Conservation (phyloP, 345 rosid genomes). For the Salix viminalis region DNA sequence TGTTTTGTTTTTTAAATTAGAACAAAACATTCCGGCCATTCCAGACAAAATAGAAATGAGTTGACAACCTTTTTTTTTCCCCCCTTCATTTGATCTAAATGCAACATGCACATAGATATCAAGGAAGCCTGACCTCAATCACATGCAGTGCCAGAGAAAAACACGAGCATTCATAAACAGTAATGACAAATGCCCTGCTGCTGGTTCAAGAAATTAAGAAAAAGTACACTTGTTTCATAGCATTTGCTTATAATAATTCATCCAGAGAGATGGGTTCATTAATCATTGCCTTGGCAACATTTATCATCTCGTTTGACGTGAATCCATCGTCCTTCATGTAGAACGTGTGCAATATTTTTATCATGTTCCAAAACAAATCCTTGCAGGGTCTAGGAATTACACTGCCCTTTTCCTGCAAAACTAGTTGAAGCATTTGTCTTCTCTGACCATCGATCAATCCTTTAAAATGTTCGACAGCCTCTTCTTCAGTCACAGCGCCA, state of each 20-base stretch:
- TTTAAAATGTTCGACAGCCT: slow-evolving; percentile 36
- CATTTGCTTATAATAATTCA: slow-evolving; percentile 1
- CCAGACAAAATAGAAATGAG: no score
- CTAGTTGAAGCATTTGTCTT: slow-evolving; percentile 46
- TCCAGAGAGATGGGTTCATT: slow-evolving; percentile 35
- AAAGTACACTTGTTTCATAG: background rate
- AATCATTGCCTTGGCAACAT: slow-evolving; percentile 45
- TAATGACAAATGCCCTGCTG: background rate
- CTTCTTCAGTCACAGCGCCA: slow-evolving; percentile 31
- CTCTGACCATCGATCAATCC: slow-evolving; percentile 26
- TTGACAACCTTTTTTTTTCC: no score
- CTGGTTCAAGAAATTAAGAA: background rate
- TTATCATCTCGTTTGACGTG: slow-evolving; percentile 44
- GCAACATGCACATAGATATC: background rate
- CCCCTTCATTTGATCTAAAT: no score
- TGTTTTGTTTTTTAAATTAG: no score
- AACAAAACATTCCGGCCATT: rapidly evolving
- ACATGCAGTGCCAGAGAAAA: background rate
- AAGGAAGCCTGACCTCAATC: background rate
- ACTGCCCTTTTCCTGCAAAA: slow-evolving; percentile 50
- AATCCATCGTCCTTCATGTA: slow-evolving; percentile 77
- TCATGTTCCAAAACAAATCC: slow-evolving; percentile 76
- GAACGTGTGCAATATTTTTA: slow-evolving; percentile 59
- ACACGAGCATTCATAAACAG: background rate
- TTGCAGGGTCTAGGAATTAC: slow-evolving; percentile 63